Base-by-base conservation (phyloP, 108 stramenopile genomes). In the Fistulifera pelliculosa region DNA sequence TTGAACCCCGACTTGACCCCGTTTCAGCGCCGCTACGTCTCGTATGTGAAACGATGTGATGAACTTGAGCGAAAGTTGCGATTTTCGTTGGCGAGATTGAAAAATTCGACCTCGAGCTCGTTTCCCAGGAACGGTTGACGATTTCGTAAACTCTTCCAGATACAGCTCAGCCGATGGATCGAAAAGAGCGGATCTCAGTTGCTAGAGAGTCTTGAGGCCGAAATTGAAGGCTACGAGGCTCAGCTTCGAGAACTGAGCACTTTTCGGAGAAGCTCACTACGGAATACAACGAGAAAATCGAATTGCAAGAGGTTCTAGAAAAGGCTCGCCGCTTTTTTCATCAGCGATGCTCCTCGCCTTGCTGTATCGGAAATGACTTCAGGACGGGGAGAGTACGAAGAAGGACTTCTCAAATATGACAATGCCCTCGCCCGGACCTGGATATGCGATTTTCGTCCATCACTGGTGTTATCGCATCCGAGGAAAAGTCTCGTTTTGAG, bases 261-360 rank as follows among this genome's bases (percentile, higher is more conserved):
- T 96, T 84, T 78, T 83, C 73, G 60, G 92, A 94, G 61, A 93
- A 93, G 70, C 84, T 98, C 38, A 96, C 94, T 21, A 66, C 58
- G 14, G 96, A 98, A 61, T 98, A 97, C 94, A 96, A 94, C 61
- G 90, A 95, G 52, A 97, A 98, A 73, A 78, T 96, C 27, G 95
- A 94, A 69, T 76, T 94, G 10, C 97, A 96, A 52, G 91, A 95
- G 62, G 91, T 97, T 13, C 73, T 96, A 55, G 86, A 91, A 64
- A 96, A 95, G 81, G 87, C 93, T 44, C 86, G 87, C 38, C 73
- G 78, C 13, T 91, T 95, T 64, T 35, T 95, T 90, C 73, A 85
- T 88, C 75, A 81, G 82, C 10, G 88, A 93, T 68, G 89, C 88
- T 40, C 88, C 94, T 38, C 76, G 88, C 16, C 74, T 94, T n/a